These are phyloP conservation scores for Trametes maxima DNA, from an alignment of 768 basidiomycete genomes.

Conservation along the genomic window DNA sequence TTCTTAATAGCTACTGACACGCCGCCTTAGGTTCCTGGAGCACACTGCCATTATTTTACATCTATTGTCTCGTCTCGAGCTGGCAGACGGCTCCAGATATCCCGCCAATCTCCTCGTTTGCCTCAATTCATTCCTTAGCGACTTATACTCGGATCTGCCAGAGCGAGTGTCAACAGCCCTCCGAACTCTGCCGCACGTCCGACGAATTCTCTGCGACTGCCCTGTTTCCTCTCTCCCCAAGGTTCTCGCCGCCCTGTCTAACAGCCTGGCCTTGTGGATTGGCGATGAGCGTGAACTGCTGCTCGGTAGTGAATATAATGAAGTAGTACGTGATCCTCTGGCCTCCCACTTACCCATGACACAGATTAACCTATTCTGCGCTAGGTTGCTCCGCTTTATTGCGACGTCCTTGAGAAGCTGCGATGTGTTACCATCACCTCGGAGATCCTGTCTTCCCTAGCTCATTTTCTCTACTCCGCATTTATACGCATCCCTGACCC, in stretches of 20 bases:
- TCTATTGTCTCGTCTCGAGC: constrained; percentile 3
- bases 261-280: constrained; percentile 54
- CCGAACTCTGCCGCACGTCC: not conserved
- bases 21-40: not conserved
- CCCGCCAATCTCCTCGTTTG: not conserved
- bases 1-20: too few species aligned
- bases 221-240: constrained; percentile 19
- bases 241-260: constrained; percentile 33
- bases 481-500: constrained; percentile 51
- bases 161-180: not conserved
- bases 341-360: too few species aligned
- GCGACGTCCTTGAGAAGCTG: constrained; percentile 44
- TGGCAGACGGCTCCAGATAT: not conserved
- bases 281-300: constrained; percentile 47
- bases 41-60: constrained; percentile 5
- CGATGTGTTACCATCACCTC: constrained; percentile 42
- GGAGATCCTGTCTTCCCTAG: constrained; percentile 42
- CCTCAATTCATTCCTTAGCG: constrained; percentile 11
- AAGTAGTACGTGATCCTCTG: constrained; percentile 43
- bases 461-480: constrained; percentile 51
- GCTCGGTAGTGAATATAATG: constrained; percentile 46
- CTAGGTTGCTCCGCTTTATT: constrained; percentile 43
- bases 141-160: constrained; percentile 7
- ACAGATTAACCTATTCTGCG: not conserved
- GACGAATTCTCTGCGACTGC: not conserved